Evolutionary conservation across 73 alveolate species (phyloP), one percentile per base, ranked within the genome.

Genomic region (Uronychia setigera): DNA sequence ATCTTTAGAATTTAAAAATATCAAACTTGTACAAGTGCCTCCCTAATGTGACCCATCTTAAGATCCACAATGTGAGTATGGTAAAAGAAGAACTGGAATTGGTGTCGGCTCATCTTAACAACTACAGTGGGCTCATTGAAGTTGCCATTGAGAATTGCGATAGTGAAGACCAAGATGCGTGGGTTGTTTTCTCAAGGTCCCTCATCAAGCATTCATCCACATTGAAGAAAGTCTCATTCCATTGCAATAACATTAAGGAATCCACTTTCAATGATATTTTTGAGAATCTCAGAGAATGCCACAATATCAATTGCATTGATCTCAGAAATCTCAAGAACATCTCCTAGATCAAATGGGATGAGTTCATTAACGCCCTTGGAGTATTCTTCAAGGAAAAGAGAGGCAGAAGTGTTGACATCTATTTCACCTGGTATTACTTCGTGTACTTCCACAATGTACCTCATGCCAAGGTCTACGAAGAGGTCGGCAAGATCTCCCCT

Each of bases 61-160:
- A 67, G 34, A 67, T 67, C 28, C 34, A 67, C 31, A 32, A 67
- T 32, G 28, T 67, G 28, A 67, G 28, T n/a, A 5, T 67, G 5
- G 28, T 26, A 67, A 32, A 67, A n/a, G 79, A 9, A 13, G 79
- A 67, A n/a, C 28, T 67, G 13, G 28, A n/a, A 67, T 9, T 32
- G 32, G 28, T 67, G 11, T 26, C 28, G 13, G 31, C 13, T 1
- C 19, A 67, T 9, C 19, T 67, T 1, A 9, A 67, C 19, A 13
- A 29, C 19, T 67, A 67, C 31, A 5, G 28, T 26, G 79, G 79
- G 13, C 28, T 67, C 13, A 32, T 26, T 26, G 28, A 9, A 14
- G 28, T 67, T n/a, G 79, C 79, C 5, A 67, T 67, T 1, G 79
- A 67, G 31, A 67, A 67, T n/a, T 67, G 32, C 31, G 79, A 67